Base-by-base conservation (phyloP, 2,329 filamentous ascomycete genomes). In the Trichoderma sp. region DNA sequence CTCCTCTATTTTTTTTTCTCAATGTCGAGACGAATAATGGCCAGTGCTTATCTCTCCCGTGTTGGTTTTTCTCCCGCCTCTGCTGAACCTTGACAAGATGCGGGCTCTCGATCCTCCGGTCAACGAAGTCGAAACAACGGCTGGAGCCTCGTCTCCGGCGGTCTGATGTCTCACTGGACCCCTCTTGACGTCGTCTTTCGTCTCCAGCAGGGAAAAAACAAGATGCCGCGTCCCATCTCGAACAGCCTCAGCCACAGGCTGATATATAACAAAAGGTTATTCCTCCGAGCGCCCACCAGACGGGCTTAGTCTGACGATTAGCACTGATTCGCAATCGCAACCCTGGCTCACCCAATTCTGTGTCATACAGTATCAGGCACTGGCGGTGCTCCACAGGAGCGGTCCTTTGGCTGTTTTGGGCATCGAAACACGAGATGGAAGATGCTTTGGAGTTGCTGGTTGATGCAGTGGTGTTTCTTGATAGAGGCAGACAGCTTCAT, bases 291-390 rank as follows among this genome's bases (percentile, higher is more conserved):
- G 50, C 50, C 48, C 61, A 54, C 61, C 61, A 54, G 35, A 54
- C 48, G 25, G 50, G 52, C 19, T 22, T 48, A 65, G 63, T 42
- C n/a, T n/a, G 63, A 25, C 15, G 50, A 13, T 65, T 65, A 65
- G 63, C 52, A 56, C 63, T 35, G 63, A 65, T 65, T 65, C 63
- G 63, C 63, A 65, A 65, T 65, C 63, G 63, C 27, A 37, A 52
- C 63, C 63, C 63, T 56, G 63, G 63, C 52, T 56, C 52, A 65
- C 63, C 52, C 63, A 57, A 65, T 65, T 42, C 34, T 54, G 39
- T 25, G 27, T 56, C 53, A 19, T 48, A 57, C 59, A 52, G n/a
- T n/a, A n/a, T n/a, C n/a, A 32, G 7, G 8, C 17, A 34, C 12
- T 22, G 13, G 39, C 52, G 22, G 12, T 25, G 34, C 25, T 64